Conservation (phyloP, 345 rosid species). For the Durio zibethinus region DNA sequence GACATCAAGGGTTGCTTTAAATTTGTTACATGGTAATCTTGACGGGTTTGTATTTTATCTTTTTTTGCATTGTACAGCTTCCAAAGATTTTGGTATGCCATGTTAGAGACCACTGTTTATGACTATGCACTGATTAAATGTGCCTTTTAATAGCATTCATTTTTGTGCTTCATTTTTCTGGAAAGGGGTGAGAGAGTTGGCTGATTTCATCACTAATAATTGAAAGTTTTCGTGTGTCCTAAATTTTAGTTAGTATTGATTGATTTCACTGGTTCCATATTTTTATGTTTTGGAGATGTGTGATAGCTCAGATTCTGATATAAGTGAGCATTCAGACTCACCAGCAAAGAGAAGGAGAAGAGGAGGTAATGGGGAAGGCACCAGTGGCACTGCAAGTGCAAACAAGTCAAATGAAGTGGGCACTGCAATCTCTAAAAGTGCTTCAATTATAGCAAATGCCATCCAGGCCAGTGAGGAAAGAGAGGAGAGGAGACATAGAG, state of each 20-base stretch:
- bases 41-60: neutral
- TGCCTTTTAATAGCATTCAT: neutral
- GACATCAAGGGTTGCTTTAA: neutral
- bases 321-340: slow-evolving; percentile 72
- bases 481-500: slow-evolving; percentile 68
- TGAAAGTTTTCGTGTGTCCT: neutral
- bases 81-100: neutral
- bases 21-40: neutral
- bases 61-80: neutral
- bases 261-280: slow-evolving; percentile 23
- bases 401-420: slow-evolving; percentile 41
- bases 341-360: slow-evolving; percentile 65
- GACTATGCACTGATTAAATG: neutral
- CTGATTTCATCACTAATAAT: neutral
- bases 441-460: slow-evolving; percentile 75
- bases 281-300: slow-evolving; percentile 41
- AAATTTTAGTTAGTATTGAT: slow-evolving; percentile 24
- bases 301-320: slow-evolving; percentile 71
- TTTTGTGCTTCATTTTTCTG: neutral
- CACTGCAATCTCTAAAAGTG: slow-evolving; percentile 64
- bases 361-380: slow-evolving; percentile 28
- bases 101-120: neutral
- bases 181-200: neutral
- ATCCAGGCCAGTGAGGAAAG: slow-evolving; percentile 64
- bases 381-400: slow-evolving; percentile 26